Evolutionary conservation across 306 rosid genomes (phyloP), one percentile per base, ranked within the genome.

Genomic region (Prinsepia uniflora): DNA sequence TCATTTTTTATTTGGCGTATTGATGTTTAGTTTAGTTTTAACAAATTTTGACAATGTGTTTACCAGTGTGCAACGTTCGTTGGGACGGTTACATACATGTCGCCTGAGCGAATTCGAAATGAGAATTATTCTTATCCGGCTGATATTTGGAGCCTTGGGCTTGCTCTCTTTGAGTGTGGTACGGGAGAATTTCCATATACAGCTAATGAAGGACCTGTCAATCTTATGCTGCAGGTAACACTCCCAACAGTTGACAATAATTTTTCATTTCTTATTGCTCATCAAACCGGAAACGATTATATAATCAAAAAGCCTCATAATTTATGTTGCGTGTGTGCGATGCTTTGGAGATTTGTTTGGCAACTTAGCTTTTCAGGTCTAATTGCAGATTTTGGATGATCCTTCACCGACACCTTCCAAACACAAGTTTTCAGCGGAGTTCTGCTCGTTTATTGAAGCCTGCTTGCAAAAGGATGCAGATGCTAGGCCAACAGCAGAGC

Each of bases 91-190:
- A 94, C 96, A 1, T 94, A 91, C 80, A 94, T 94, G 97, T 94
- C 96, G n/a, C 97, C 99, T 9, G 99, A 94, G 88, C 79, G 99
- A 70, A 94, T 94, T 76, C 86, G 96, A 75, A 94, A 94, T 42
- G 92, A 91, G 72, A 94, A 79, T 80, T 94, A 94, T 84, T 94
- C 99, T 41, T 94, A 89, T 84, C 99, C 97, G 7, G 99, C 99
- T 75, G 96, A 94, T 81, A 91, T 91, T 74, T 94, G 99, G 99
- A 94, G 97, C 84, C 88, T 94, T 64, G 99, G 97, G 63, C 99
- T 94, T 76, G 95, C 97, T 14, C 97, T 94, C 72, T 86, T 94
- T 20, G 96, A 94, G 81, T 89, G 97, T 73, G 99, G 97, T 41
- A 94, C 99, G 0, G 99, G 99, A 82, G 99, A 89, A 87, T 94